Evolutionary conservation across 345 rosid species (phyloP).

Genomic region (Fremontodendron californicum): DNA sequence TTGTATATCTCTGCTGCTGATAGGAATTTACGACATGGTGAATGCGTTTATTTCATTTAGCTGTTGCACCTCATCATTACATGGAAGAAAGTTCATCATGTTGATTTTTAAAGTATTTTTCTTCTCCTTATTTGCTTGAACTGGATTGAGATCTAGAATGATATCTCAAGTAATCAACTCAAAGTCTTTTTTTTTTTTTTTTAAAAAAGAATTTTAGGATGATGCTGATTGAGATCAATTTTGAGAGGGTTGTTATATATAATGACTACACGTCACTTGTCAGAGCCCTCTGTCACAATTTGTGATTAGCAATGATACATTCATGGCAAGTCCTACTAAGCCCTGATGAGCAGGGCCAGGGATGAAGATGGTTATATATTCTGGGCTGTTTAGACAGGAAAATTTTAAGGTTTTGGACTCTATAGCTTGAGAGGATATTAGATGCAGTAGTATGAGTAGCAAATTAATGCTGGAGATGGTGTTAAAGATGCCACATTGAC

Average conservation of each 20-base stretch:
- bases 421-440: neutral
- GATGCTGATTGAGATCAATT: neutral
- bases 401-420: neutral
- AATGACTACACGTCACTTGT: no score
- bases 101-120: neutral
- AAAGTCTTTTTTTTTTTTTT: no score
- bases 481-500: no score
- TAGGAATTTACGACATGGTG: slow-evolving; percentile 11
- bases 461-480: no score
- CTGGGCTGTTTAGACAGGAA: neutral
- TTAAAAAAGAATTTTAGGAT: no score
- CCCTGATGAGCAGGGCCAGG: neutral
- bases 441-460: no score
- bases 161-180: neutral
- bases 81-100: slow-evolving; percentile 7
- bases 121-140: neutral
- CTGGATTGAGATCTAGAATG: neutral
- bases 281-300: no score
- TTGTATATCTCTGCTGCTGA: neutral
- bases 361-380: neutral
- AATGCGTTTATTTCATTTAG: slow-evolving; percentile 2
- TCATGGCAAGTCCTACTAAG: neutral
- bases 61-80: neutral
- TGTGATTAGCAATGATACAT: neutral
- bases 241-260: no score